Percentiles rank a stretch among this genome's conserved stretches.
These are phyloP conservation scores for Bruguiera sexangula DNA, from an alignment of 345 rosid species.

Conservation along the genomic window DNA sequence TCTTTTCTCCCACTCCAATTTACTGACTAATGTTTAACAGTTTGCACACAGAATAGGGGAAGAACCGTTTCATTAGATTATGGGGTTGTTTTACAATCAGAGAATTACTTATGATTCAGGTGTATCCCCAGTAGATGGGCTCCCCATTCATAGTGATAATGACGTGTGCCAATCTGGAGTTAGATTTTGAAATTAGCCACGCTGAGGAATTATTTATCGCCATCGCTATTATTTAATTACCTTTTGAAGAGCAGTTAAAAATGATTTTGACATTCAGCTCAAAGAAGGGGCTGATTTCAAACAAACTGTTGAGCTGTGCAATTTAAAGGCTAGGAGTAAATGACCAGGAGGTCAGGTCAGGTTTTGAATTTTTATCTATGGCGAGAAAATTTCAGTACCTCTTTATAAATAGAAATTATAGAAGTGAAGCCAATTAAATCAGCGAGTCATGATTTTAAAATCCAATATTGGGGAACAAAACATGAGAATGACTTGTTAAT, in stretches of 20 bases:
- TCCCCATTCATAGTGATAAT: too few relatives aligned
- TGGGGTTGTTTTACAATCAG: too few relatives aligned
- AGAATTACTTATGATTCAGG: too few relatives aligned
- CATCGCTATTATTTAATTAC: too few relatives aligned
- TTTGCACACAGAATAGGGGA: too few relatives aligned
- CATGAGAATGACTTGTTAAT: constrained; percentile 2
- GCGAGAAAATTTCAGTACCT: constrained; percentile 1
- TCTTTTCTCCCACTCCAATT: too few relatives aligned
- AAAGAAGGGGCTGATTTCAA: neutral
- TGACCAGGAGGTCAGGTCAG: neutral
- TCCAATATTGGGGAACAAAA: neutral
- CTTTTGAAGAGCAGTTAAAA: too few relatives aligned
- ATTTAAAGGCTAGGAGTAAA: neutral
- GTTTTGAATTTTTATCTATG: neutral
- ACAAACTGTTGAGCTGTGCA: neutral
- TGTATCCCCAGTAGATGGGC: too few relatives aligned
- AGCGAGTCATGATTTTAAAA: neutral
- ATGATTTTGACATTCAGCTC: too few relatives aligned
- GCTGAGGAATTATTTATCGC: neutral
- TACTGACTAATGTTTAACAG: too few relatives aligned
- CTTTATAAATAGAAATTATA: neutral
- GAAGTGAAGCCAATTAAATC: constrained; percentile 9
- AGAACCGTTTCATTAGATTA: too few relatives aligned
- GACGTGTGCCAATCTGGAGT: neutral
- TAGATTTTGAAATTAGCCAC: neutral